Evolutionary conservation across 2,329 filamentous ascomycete genomes (phyloP), one percentile per base, ranked within the genome.

Genomic region (Aureobasidium uvarum): DNA sequence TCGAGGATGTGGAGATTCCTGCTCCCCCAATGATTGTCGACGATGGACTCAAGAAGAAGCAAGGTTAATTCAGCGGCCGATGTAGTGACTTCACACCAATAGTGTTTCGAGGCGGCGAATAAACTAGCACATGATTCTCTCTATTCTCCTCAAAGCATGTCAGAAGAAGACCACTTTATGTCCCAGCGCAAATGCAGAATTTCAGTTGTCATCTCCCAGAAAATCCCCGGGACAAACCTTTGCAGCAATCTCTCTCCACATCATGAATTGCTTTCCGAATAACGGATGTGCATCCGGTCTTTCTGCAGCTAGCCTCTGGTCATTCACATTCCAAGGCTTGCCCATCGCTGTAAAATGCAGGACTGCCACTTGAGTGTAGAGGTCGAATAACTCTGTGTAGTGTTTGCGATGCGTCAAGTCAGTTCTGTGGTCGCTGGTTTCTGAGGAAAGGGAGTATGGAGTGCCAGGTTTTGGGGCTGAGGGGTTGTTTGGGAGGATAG

Each of bases 1-100:
- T 86, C 5, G 75, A 78, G 20, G 80, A 78, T 3, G 77, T 87
- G 8, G 81, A 84, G 56, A 77, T 87, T 3, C 81, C 81, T 13
- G 69, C 72, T 38, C 66, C 63, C 36, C 73, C 73, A 1, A 71
- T 65, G 68, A 72, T 73, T 16, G 69, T 73, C 28, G 74, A 74
- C 67, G 73, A 72, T 66, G 74, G 70, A 52, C 38, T 69, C 64
- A 74, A 75, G 68, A 74, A 74, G 54, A 58, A 58, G 54, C 54
- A 58, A 58, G 54, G 54, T 45, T 58, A 58, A 36, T 36, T 8
- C 33, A 36, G 33, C 33, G 10, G 10, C 13, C 10, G 10, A 13
- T 36, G 2, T 36, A 36, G 33, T 36, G 8, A 36, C 10, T 36
- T 11, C 8, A 36, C 33, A 10, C 33, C 33, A 36, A 36, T 13